Evolutionary conservation across 441 rosid genomes (phyloP).

Genomic region (Syzygium malaccense): DNA sequence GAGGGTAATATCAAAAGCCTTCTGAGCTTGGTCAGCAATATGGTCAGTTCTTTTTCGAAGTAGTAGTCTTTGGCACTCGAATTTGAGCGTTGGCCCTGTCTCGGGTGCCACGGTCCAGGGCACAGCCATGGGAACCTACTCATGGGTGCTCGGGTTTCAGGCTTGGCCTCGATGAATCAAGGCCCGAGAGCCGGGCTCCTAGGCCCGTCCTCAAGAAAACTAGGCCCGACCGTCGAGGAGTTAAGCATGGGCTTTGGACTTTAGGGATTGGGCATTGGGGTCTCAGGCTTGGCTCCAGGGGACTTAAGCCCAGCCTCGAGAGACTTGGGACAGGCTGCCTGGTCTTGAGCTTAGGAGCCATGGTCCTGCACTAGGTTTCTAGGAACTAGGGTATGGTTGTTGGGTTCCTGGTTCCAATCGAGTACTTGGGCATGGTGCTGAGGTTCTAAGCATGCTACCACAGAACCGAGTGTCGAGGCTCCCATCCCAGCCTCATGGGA

Average conservation of each 20-base stretch:
- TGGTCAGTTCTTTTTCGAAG: constrained; percentile 30
- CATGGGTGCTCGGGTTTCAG: not conserved
- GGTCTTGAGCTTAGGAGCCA: not conserved
- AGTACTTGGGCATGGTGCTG: not conserved
- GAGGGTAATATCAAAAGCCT: constrained; percentile 70
- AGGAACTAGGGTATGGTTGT: not conserved
- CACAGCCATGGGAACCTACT: not conserved
- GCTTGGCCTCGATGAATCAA: not conserved
- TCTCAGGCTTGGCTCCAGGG: not conserved
- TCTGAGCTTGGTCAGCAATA: constrained; percentile 54
- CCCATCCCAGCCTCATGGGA: not conserved
- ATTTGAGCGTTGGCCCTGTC: not conserved
- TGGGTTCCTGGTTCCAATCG: no score
- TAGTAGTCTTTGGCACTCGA: no score
- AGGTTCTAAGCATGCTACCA: not conserved
- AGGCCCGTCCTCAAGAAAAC: not conserved
- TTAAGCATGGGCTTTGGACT: not conserved
- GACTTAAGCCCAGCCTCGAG: not conserved
- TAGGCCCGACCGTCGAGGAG: accelerated
- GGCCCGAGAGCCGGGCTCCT: not conserved
- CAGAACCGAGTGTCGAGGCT: not conserved
- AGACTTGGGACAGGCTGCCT: accelerated
- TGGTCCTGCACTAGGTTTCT: not conserved
- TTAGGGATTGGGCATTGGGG: not conserved
- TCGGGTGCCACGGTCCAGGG: accelerated